Percentiles rank a stretch among this genome's conserved stretches.
phyloP scores from a whole-genome alignment of 176 grass and related monocot genomes.

The Ampelocalamus luodianensis region DNA sequence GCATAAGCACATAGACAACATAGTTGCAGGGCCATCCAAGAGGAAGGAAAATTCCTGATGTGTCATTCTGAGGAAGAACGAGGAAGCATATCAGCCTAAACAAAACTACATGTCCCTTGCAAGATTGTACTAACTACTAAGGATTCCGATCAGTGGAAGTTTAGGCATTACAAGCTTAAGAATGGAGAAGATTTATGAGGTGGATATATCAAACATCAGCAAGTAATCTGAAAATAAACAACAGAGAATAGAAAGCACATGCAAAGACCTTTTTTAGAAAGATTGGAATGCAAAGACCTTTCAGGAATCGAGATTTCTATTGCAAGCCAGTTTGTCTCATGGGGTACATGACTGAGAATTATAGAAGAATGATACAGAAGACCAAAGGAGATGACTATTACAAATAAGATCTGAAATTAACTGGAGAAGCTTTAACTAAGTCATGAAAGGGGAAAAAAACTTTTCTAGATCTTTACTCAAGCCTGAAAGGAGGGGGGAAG shows the following conservation, averaged over 20 bases:
- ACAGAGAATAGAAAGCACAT: neutral
- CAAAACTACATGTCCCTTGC: neutral
- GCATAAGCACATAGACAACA: neutral
- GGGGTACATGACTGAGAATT: neutral
- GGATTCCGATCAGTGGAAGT: neutral
- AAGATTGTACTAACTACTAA: neutral
- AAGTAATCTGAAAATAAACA: constrained; percentile 21
- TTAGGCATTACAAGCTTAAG: neutral
- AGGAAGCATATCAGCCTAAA: neutral
- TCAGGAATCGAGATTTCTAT: neutral
- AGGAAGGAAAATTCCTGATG: neutral
- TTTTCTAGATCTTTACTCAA: no score
- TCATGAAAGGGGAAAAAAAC: no score
- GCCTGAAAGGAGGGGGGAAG: no score
- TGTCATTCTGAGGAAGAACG: neutral
- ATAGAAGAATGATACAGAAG: no score
- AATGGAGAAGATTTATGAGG: neutral
- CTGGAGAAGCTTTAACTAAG: no score
- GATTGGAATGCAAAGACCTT: neutral
- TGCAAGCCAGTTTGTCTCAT: neutral
- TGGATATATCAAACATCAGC: constrained; percentile 23
- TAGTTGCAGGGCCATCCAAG: neutral
- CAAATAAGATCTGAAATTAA: neutral
- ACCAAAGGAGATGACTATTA: neutral
- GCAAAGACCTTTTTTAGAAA: neutral